These are phyloP conservation scores for Pseudopyricularia cyperi DNA, from an alignment of 2,329 filamentous ascomycete genomes.

Conservation along the genomic window DNA sequence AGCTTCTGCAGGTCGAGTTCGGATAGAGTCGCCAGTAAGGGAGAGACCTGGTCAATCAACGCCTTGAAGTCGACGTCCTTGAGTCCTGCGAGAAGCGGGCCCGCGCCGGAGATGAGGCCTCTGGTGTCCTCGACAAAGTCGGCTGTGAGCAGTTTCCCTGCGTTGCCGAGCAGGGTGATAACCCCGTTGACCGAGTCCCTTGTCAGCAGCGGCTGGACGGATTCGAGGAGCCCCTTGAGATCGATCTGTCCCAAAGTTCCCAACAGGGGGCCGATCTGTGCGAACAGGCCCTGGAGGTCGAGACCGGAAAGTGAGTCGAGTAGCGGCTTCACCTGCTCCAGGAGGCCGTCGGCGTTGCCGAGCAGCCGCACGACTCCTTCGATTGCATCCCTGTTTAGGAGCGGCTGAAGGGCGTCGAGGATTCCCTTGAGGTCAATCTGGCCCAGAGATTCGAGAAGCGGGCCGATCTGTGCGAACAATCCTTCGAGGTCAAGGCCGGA, in stretches of 20 bases:
- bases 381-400: slow-evolving; percentile 15
- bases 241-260: slow-evolving; percentile 7
- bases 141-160: slow-evolving; percentile 15
- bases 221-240: slow-evolving; percentile 21
- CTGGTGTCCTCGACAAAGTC: slow-evolving; percentile 28
- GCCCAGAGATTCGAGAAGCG: slow-evolving; percentile 11
- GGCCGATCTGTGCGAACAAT: slow-evolving; percentile 11
- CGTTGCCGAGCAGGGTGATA: slow-evolving; percentile 10
- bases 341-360: slow-evolving; percentile 15
- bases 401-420: slow-evolving; percentile 12
- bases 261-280: slow-evolving; percentile 22
- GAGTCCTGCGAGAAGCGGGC: slow-evolving; percentile 16
- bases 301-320: slow-evolving; percentile 20
- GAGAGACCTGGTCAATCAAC: neutral
- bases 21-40: neutral
- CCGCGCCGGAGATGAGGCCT: slow-evolving; percentile 21
- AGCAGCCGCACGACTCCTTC: slow-evolving; percentile 18
- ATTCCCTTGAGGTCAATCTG: slow-evolving; percentile 18
- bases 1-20: neutral
- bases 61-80: too few relatives aligned
- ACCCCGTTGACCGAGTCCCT: slow-evolving; percentile 11
- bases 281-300: slow-evolving; percentile 19
- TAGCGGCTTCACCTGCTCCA: slow-evolving; percentile 21
- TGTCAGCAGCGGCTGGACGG: slow-evolving; percentile 21
- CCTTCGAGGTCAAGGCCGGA: neutral